Percentiles rank a stretch among this genome's conserved stretches.
phyloP scores from a whole-genome alignment of 495 filamentous ascomycete genomes.

The Neurospora africana region DNA sequence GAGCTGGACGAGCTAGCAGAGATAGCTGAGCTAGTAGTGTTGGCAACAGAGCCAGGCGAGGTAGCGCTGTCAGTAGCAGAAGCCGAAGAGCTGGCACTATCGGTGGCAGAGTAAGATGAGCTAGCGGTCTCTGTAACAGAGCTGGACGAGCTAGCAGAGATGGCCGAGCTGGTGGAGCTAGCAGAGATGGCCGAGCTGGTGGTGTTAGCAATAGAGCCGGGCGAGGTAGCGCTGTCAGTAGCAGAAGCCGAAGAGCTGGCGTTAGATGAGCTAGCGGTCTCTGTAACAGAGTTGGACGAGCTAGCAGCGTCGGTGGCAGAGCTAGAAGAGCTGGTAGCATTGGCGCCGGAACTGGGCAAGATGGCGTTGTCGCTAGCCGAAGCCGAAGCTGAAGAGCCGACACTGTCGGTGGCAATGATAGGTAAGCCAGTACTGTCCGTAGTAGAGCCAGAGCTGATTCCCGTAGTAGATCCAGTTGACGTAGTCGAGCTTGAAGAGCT shows the following conservation, averaged over 20 bases:
- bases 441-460: background rate
- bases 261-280: no score
- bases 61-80: background rate
- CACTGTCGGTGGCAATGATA: background rate
- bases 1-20: background rate
- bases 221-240: background rate
- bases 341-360: background rate
- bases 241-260: background rate
- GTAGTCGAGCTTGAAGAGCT: background rate
- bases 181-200: background rate
- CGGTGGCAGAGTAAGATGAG: background rate
- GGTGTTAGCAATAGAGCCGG: background rate
- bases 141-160: background rate
- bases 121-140: background rate
- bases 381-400: background rate
- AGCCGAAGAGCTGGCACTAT: background rate
- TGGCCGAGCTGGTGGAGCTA: background rate
- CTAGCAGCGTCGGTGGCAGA: background rate
- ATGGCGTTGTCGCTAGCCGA: background rate
- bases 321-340: background rate
- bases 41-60: conserved; percentile 1
- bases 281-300: no score
- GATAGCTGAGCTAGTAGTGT: background rate
- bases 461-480: no score
- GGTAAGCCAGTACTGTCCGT: background rate